A percentile compares a stretch with the other conserved stretches of the same genome.
Conservation (phyloP, 2,329 filamentous ascomycete genomes). For the Phaeosphaeriaceae sp. region DNA sequence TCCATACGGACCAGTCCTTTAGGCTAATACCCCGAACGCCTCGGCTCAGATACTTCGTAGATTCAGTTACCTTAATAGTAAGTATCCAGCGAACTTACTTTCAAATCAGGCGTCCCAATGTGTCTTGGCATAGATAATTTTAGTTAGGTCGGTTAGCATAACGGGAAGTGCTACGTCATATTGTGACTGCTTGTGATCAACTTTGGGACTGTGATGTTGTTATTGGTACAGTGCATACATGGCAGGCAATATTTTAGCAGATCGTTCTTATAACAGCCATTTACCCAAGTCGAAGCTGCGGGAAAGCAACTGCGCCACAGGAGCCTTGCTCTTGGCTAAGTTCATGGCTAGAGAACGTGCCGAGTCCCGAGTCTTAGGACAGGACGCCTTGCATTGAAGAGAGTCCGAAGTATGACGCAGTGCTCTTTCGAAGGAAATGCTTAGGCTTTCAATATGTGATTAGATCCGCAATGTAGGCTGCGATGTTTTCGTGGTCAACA, state of each 20-base stretch:
- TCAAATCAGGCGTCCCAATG: not conserved
- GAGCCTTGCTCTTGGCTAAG: too few species aligned
- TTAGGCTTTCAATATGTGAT: too few species aligned
- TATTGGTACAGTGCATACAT: not conserved
- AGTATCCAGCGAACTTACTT: not conserved
- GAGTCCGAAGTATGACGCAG: not conserved
- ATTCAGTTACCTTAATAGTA: not conserved
- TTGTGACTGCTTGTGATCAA: not conserved
- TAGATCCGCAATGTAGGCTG: too few species aligned
- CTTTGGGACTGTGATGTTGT: not conserved
- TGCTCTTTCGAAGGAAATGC: too few species aligned
- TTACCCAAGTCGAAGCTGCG: too few species aligned
- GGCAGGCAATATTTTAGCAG: too few species aligned
- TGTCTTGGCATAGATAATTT: not conserved
- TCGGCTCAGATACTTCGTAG: not conserved
- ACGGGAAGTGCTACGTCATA: not conserved
- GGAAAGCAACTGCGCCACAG: too few species aligned
- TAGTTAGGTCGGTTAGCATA: not conserved
- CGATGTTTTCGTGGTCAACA: too few species aligned
- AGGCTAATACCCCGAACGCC: not conserved
- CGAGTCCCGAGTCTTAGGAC: not conserved
- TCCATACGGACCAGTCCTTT: not conserved
- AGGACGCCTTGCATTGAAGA: not conserved
- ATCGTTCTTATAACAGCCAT: too few species aligned
- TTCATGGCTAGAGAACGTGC: too few species aligned